A percentile compares a stretch with the other conserved stretches of the same genome.
These are phyloP conservation scores for Coemansia reversa DNA, from an alignment of 192 early-diverging fungal species.

Conservation along the genomic window DNA sequence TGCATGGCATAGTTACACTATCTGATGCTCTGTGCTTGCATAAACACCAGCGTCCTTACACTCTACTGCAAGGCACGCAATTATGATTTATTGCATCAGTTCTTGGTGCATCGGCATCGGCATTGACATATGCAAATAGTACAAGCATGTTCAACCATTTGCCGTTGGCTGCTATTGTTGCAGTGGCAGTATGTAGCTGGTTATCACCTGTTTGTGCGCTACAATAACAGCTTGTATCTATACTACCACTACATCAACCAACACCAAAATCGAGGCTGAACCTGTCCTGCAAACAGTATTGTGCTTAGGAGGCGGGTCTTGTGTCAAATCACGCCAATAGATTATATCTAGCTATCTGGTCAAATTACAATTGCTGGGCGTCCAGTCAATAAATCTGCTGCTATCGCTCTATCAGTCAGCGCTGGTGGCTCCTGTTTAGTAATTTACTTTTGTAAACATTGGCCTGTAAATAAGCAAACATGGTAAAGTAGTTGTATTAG, in stretches of 20 bases:
- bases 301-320: background rate
- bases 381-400: too few species aligned
- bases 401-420: too few species aligned
- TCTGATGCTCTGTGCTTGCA: background rate
- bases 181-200: background rate
- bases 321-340: background rate
- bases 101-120: background rate
- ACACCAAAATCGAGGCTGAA: background rate
- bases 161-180: background rate
- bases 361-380: background rate
- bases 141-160: background rate
- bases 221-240: background rate
- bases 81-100: background rate
- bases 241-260: background rate
- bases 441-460: background rate
- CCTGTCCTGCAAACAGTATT: background rate
- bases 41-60: background rate
- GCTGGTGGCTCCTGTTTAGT: background rate
- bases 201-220: background rate
- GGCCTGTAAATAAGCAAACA: background rate
- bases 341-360: background rate
- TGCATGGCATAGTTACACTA: background rate
- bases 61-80: background rate
- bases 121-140: background rate
- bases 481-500: background rate